A percentile compares a stretch with the other conserved stretches of the same genome.
Evolutionary conservation across 75 land plant species (phyloP).

Genomic region (Selaginella tamariscina): DNA sequence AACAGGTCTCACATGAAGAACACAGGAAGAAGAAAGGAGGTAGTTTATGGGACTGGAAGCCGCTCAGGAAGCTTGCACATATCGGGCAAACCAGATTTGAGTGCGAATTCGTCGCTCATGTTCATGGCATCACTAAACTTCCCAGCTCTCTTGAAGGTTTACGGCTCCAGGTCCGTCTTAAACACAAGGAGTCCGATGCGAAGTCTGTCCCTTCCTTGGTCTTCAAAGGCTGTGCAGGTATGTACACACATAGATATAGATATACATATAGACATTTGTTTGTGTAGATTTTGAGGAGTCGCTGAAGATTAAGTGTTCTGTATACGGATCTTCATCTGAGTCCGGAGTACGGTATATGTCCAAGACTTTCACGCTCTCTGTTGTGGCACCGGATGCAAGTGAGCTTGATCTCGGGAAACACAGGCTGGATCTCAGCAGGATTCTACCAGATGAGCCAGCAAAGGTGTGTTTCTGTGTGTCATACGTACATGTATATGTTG

Average conservation of each 20-base stretch:
- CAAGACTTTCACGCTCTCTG: constrained; percentile 51
- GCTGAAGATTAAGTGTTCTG: constrained; percentile 51
- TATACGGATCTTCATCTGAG: constrained; percentile 41
- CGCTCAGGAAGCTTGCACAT: constrained; percentile 75
- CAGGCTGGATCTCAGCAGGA: constrained; percentile 53
- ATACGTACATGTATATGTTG: too few relatives aligned
- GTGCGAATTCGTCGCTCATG: constrained; percentile 72
- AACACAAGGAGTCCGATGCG: constrained; percentile 64
- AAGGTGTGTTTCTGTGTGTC: too few relatives aligned
- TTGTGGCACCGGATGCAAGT: constrained; percentile 63
- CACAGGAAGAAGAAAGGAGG: constrained; percentile 39
- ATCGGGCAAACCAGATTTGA: constrained; percentile 55
- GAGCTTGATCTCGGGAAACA: constrained; percentile 73
- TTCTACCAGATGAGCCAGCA: constrained; percentile 51
- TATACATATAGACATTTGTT: too few relatives aligned
- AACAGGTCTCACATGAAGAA: constrained; percentile 15
- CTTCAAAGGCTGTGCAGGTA: constrained; percentile 51
- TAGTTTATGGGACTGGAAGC: constrained; percentile 90
- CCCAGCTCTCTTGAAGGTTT: constrained; percentile 84
- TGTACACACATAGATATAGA: too few relatives aligned
- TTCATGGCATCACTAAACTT: constrained; percentile 52
- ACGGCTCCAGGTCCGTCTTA: constrained; percentile 51
- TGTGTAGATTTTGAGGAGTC: constrained; percentile 96
- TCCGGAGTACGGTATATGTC: constrained; percentile 43
- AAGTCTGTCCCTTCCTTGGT: constrained; percentile 74